These are phyloP conservation scores for Cyclotella cryptica DNA, from an alignment of 108 stramenopile species.

Conservation along the genomic window DNA sequence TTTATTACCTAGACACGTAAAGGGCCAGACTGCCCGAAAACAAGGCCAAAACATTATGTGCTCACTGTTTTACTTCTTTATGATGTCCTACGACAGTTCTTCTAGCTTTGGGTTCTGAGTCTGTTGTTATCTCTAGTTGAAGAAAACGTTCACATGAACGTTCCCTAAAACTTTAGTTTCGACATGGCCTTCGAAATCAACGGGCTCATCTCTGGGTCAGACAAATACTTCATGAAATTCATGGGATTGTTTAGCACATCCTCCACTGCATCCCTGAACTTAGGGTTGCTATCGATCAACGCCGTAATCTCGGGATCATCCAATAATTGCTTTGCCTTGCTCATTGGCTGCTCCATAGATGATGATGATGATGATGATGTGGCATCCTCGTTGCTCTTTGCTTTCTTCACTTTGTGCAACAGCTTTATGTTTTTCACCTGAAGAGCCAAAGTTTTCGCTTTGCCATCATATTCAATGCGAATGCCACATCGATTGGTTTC, in stretches of 20 bases:
- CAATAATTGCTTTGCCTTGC: constrained; percentile 38
- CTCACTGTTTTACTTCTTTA: no score
- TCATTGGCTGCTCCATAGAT: constrained; percentile 16
- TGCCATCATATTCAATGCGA: constrained; percentile 41
- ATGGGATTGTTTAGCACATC: constrained; percentile 51
- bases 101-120: no score
- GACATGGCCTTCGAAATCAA: constrained; percentile 57
- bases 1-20: no score
- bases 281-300: constrained; percentile 46
- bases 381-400: constrained; percentile 15
- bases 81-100: no score
- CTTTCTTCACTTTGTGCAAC: constrained; percentile 44
- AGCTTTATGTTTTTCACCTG: constrained; percentile 39
- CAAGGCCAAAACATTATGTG: no score
- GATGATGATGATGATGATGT: background rate
- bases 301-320: constrained; percentile 51
- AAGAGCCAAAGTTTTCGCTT: constrained; percentile 40
- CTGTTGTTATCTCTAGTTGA: no score
- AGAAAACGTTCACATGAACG: background rate
- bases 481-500: constrained; percentile 49
- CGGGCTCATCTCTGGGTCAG: constrained; percentile 57
- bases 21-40: no score
- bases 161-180: constrained; percentile 38
- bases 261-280: constrained; percentile 50
- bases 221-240: constrained; percentile 50